phyloP scores from a whole-genome alignment of 2,329 filamentous ascomycete genomes.

The Claviceps sp. region DNA sequence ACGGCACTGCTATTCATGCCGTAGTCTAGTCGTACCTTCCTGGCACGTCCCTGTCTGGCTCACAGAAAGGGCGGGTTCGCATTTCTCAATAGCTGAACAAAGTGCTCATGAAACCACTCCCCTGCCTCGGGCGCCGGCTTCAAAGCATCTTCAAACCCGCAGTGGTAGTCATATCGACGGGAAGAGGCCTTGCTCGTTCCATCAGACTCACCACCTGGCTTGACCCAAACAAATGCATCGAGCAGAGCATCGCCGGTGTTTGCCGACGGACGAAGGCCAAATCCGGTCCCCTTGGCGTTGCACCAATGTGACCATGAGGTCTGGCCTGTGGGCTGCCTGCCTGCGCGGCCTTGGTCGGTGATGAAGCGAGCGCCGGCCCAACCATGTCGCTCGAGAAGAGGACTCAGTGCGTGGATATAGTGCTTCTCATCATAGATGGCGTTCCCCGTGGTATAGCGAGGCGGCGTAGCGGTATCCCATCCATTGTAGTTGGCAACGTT shows the following conservation, averaged over 20 bases:
- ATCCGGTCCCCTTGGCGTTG: slow-evolving; percentile 49
- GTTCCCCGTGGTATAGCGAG: slow-evolving; percentile 34
- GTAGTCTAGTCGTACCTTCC: no score
- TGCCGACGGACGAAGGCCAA: slow-evolving; percentile 49
- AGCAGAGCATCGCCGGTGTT: slow-evolving; percentile 43
- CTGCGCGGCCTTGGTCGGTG: slow-evolving; percentile 37
- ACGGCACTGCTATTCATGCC: no score
- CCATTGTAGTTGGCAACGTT: slow-evolving; percentile 48
- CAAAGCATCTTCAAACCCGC: slow-evolving; percentile 37
- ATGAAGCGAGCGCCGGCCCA: slow-evolving; percentile 33
- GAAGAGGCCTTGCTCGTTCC: slow-evolving; percentile 11
- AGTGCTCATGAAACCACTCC: slow-evolving; percentile 51
- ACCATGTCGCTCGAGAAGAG: slow-evolving; percentile 38
- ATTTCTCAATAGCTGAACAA: slow-evolving; percentile 41
- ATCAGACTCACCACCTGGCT: slow-evolving; percentile 49
- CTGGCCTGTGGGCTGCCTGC: slow-evolving; percentile 48
- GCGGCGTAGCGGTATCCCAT: slow-evolving; percentile 27
- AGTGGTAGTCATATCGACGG: slow-evolving; percentile 16
- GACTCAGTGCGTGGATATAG: slow-evolving; percentile 51
- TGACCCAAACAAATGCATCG: slow-evolving; percentile 59
- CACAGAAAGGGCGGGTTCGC: slow-evolving; percentile 37
- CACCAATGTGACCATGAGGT: slow-evolving; percentile 53
- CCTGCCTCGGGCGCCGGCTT: slow-evolving; percentile 57
- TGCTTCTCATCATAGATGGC: slow-evolving; percentile 38
- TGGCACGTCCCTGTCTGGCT: background rate